phyloP scores from a whole-genome alignment of 768 basidiomycete species.

The Peribolospora kevripleyi region DNA sequence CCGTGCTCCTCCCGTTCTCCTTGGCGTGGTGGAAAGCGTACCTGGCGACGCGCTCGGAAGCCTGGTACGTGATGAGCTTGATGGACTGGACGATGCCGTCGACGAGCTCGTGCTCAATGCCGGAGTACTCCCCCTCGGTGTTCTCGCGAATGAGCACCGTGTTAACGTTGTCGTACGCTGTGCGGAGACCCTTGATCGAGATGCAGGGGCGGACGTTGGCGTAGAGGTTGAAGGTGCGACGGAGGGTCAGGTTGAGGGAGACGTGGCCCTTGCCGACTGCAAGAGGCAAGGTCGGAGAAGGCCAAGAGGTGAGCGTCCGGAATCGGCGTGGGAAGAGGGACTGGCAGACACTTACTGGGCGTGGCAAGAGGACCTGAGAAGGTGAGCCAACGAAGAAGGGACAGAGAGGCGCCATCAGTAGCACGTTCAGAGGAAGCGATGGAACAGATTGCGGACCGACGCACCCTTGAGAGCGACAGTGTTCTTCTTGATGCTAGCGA shows the following conservation, averaged over 20 bases:
- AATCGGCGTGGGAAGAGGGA: constrained; percentile 6
- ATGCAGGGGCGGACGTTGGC: constrained; percentile 94
- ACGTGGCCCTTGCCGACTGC: constrained; percentile 96
- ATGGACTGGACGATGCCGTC: constrained; percentile 98
- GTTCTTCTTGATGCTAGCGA: constrained; percentile 79
- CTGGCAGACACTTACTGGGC: constrained; percentile 41
- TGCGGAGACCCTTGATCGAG: constrained; percentile 91
- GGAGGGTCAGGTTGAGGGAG: constrained; percentile 85
- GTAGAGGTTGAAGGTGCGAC: constrained; percentile 92
- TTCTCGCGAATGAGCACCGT: constrained; percentile 97
- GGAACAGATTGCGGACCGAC: constrained; percentile 15
- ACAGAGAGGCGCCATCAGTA: background rate
- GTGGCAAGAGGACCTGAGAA: constrained; percentile 56
- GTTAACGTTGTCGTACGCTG: constrained; percentile 93
- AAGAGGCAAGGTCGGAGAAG: background rate
- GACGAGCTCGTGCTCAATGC: constrained; percentile 97
- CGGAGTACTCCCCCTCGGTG: constrained; percentile 98
- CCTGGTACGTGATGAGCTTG: constrained; percentile 97
- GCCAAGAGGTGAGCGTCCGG: background rate
- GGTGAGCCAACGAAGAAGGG: constrained; percentile 20
- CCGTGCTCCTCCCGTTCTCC: constrained; percentile 58
- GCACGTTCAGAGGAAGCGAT: background rate
- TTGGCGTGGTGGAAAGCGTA: constrained; percentile 98
- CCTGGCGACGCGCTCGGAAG: constrained; percentile 90
- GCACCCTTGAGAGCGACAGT: constrained; percentile 77